These are phyloP conservation scores for Purpureocillium takamizusanense DNA, from an alignment of 2,329 filamentous ascomycete species.

Conservation along the genomic window DNA sequence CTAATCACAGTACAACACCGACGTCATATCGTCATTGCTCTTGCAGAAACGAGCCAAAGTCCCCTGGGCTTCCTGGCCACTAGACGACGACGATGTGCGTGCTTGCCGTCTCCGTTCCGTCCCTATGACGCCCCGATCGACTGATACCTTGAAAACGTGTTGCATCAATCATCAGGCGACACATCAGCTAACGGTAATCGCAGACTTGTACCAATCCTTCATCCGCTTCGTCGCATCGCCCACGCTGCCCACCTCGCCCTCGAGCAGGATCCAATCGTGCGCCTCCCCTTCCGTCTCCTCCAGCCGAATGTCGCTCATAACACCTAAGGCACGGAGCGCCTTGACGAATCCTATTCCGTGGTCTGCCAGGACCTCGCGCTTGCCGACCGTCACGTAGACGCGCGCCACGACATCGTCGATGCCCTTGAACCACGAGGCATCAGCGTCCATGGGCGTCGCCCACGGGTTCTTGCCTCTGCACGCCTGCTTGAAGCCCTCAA, in stretches of 20 bases:
- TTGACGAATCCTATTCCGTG: conserved; percentile 16
- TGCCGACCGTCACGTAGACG: conserved; percentile 23
- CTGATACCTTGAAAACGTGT: no score
- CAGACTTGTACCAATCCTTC: conserved; percentile 19
- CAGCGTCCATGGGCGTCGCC: conserved; percentile 19
- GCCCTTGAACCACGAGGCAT: conserved; percentile 17
- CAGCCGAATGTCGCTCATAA: conserved; percentile 14
- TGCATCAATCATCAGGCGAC: no score
- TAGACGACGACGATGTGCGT: no score
- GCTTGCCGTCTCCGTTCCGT: no score
- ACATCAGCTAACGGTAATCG: conserved; percentile 1
- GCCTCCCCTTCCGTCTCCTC: conserved; percentile 19
- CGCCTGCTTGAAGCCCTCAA: conserved; percentile 6
- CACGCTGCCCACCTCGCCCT: conserved; percentile 12
- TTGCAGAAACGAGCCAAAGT: no score
- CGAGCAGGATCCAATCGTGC: conserved; percentile 23
- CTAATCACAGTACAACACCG: no score
- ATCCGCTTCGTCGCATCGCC: conserved; percentile 20
- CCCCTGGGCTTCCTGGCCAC: no score
- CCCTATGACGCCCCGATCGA: no score
- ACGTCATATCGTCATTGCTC: no score
- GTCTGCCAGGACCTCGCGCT: conserved; percentile 21
- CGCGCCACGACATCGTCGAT: conserved; percentile 10
- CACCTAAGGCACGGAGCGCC: conserved; percentile 10
- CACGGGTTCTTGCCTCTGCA: conserved; percentile 8